A percentile compares a stretch with the other conserved stretches of the same genome.
Conservation (phyloP, 768 basidiomycete species). For the Fomitopsis pulvina region DNA sequence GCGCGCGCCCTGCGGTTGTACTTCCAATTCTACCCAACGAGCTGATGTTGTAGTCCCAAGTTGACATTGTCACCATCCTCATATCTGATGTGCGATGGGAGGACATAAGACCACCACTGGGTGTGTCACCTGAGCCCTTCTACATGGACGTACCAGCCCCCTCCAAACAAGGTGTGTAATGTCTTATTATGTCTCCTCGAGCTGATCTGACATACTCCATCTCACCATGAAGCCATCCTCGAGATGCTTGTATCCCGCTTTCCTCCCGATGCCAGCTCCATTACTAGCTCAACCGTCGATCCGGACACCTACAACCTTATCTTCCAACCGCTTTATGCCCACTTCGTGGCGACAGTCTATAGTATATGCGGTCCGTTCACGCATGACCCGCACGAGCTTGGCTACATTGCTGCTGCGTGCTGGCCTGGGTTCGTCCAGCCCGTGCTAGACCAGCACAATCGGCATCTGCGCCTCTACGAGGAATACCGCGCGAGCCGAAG, state of each 20-base stretch:
- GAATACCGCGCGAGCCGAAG: background rate
- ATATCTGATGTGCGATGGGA: constrained; percentile 66
- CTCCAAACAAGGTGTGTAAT: constrained; percentile 47
- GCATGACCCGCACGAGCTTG: constrained; percentile 60
- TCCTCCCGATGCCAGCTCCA: constrained; percentile 7
- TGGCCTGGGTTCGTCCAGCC: constrained; percentile 81
- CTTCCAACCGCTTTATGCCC: constrained; percentile 53
- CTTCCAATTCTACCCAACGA: background rate
- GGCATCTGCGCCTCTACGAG: background rate
- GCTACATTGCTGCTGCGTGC: constrained; percentile 68
- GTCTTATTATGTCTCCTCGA: background rate
- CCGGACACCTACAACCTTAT: constrained; percentile 43
- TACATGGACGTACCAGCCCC: constrained; percentile 49
- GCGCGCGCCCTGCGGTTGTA: constrained; percentile 15
- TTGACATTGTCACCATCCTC: constrained; percentile 55
- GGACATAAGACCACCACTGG: constrained; percentile 60
- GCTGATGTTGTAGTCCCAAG: constrained; percentile 37
- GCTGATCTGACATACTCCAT: background rate
- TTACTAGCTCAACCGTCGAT: constrained; percentile 9
- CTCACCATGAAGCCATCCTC: constrained; percentile 24
- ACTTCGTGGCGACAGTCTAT: constrained; percentile 54
- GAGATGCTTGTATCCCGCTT: constrained; percentile 36
- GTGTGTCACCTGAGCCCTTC: constrained; percentile 69
- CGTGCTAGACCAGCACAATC: constrained; percentile 38
- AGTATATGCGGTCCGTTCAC: constrained; percentile 59